These are phyloP conservation scores for Fistulinella cinereoalba DNA, from an alignment of 1,284 basidiomycete species.

Conservation along the genomic window DNA sequence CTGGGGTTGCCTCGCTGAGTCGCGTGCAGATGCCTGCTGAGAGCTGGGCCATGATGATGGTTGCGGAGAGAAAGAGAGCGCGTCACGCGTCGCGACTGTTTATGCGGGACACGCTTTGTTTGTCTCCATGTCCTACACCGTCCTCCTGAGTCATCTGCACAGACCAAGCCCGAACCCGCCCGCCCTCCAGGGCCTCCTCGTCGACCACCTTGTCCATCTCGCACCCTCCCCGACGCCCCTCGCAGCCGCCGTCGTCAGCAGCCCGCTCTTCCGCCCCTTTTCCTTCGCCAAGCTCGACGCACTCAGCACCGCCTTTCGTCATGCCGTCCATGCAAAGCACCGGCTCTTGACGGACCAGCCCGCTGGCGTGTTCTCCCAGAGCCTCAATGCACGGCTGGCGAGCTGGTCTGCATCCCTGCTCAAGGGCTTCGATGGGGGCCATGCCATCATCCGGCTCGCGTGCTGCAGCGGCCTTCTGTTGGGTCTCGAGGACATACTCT, in stretches of 20 bases:
- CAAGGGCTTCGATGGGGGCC: conserved; percentile 38
- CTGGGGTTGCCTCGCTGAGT: conserved; percentile 46
- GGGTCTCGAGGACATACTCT: conserved; percentile 54
- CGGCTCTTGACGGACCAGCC: conserved; percentile 38
- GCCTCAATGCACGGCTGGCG: conserved; percentile 39
- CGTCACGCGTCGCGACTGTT: conserved; percentile 22
- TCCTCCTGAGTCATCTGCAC: conserved; percentile 58
- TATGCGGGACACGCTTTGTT: conserved; percentile 10
- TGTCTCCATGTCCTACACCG: conserved; percentile 47
- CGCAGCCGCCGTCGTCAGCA: conserved; percentile 61
- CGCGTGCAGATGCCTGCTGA: conserved; percentile 55
- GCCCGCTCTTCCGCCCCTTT: conserved; percentile 53
- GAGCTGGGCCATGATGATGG: conserved; percentile 43
- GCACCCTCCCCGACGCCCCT: conserved; percentile 59
- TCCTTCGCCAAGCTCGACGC: conserved; percentile 50
- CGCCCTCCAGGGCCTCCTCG: conserved; percentile 57
- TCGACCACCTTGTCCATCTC: conserved; percentile 59
- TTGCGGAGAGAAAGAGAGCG: neutral
- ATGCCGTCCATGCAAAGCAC: conserved; percentile 58
- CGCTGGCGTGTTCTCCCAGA: conserved; percentile 43
- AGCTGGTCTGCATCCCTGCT: conserved; percentile 58
- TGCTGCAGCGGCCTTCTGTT: conserved; percentile 20
- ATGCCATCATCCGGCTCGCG: neutral
- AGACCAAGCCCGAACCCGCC: conserved; percentile 46
- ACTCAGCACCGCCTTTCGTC: conserved; percentile 57